Evolutionary conservation across 257 asterid species (phyloP), one percentile per base, ranked within the genome.

Genomic region (Solanum chmielewskii): DNA sequence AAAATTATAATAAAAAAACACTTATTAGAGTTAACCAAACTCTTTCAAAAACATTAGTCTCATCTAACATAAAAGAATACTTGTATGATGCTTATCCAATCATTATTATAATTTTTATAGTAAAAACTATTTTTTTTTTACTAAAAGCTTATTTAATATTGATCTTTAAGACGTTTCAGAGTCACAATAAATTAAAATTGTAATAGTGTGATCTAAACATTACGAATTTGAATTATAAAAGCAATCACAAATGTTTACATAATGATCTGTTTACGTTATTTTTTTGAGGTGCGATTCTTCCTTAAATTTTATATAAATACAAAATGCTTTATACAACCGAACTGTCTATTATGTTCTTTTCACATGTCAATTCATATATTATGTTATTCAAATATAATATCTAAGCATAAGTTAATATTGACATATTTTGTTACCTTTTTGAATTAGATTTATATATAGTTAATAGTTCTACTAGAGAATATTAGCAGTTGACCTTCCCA

Each of bases 251-350:
- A 62, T 62, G 0, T 5, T 64, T 64, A 8, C 14, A 64, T n/a
- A n/a, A 64, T 11, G 9, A 0, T 11, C 0, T 64, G 0, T 64
- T 9, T 64, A 64, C 1, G 12, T 64, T 4, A 64, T 12, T 7
- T 27, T 11, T 31, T 64, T 64, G 2, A 1, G 0, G 1, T 11
- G 7, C 18, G 2, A n/a, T 0, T 4, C 9, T 64, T n/a, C 0
- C 7, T 2, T 27, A n/a, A 11, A n/a, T 11, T 1, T 7, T 62
- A 23, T 1, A 5, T 62, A 8, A 11, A 64, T n/a, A 4, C 1
- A 3, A 11, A 1, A 64, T 64, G 1, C 0, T 64, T 11, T 64
- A 5, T 64, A 7, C 18, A n/a, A n/a, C 0, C 9, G 4, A n/a
- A 0, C 0, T n/a, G 2, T 0, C 1, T 10, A 11, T 64, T 64